Evolutionary conservation across 768 basidiomycete genomes (phyloP).

Genomic region (Boletus eberwhitei): DNA sequence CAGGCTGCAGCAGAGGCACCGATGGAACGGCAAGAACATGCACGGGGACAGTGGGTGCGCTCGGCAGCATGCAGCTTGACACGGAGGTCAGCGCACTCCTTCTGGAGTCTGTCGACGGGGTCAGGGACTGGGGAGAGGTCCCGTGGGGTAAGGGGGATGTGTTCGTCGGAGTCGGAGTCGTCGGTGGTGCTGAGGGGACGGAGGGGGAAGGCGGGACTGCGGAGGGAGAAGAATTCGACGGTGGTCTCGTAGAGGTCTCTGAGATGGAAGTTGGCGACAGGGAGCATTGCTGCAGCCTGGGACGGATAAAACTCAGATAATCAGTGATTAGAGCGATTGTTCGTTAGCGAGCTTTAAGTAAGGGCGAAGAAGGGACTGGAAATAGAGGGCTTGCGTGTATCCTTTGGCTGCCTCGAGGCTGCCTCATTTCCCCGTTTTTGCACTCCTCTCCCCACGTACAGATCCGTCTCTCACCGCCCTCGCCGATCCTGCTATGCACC

Average conservation of each 20-base stretch:
- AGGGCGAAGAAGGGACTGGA: not conserved
- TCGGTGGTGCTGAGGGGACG: constrained; percentile 24
- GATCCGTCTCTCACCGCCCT: not conserved
- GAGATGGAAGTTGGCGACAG: constrained; percentile 47
- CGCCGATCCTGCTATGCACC: not conserved
- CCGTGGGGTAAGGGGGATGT: constrained; percentile 27
- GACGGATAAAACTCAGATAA: constrained; percentile 38
- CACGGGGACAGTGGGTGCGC: constrained; percentile 32
- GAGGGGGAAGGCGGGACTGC: constrained; percentile 32
- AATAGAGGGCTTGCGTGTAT: constrained; percentile 21
- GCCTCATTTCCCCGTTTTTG: constrained; percentile 3
- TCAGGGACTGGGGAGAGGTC: constrained; percentile 39
- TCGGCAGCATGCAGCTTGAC: constrained; percentile 39
- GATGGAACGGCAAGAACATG: constrained; percentile 31
- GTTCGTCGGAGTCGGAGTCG: constrained; percentile 29
- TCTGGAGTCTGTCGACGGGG: constrained; percentile 37
- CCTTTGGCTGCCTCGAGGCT: constrained; percentile 12
- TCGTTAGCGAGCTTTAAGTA: constrained; percentile 1
- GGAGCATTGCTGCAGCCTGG: constrained; percentile 37
- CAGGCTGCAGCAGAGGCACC: constrained; percentile 42
- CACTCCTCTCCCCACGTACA: not conserved
- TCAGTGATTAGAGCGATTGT: constrained; percentile 28
- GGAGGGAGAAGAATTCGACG: constrained; percentile 56
- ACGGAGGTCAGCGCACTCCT: constrained; percentile 43
- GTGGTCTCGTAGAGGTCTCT: constrained; percentile 50